Evolutionary conservation across 108 stramenopile genomes (phyloP).

Genomic region (Pseudonitzschia pungens): DNA sequence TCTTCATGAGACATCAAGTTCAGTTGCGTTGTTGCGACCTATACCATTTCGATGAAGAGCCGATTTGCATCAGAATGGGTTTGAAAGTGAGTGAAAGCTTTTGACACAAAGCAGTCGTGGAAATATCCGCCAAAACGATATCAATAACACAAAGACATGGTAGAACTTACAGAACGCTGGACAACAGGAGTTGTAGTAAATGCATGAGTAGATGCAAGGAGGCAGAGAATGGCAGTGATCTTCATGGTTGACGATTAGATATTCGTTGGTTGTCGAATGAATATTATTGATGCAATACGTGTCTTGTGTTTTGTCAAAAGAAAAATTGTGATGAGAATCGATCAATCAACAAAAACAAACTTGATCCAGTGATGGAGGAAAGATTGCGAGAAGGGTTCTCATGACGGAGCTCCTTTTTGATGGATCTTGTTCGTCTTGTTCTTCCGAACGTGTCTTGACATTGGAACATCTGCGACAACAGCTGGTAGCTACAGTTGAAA

Average conservation of each 20-base stretch:
- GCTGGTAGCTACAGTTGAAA: no score
- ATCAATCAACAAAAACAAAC: no score
- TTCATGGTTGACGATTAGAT: no score
- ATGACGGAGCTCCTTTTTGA: not conserved
- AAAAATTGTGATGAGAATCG: not conserved
- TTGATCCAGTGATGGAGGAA: not conserved
- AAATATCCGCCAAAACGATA: not conserved
- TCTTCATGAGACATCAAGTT: constrained; percentile 61
- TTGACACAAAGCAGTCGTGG: not conserved
- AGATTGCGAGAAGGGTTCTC: not conserved
- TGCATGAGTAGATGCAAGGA: constrained; percentile 20
- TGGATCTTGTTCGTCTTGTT: not conserved
- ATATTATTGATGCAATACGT: not conserved
- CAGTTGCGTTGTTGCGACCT: constrained; percentile 9
- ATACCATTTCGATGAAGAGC: not conserved
- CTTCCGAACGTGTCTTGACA: not conserved
- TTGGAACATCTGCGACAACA: not conserved
- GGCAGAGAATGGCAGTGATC: constrained; percentile 13
- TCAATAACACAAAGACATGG: not conserved
- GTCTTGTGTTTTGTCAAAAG: not conserved
- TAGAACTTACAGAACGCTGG: constrained; percentile 4
- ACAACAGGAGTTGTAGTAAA: constrained; percentile 11
- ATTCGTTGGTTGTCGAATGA: not conserved
- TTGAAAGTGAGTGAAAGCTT: not conserved
- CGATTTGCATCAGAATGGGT: not conserved